These are phyloP conservation scores for Boletus coccyginus DNA, from an alignment of 768 basidiomycete genomes.

Conservation along the genomic window DNA sequence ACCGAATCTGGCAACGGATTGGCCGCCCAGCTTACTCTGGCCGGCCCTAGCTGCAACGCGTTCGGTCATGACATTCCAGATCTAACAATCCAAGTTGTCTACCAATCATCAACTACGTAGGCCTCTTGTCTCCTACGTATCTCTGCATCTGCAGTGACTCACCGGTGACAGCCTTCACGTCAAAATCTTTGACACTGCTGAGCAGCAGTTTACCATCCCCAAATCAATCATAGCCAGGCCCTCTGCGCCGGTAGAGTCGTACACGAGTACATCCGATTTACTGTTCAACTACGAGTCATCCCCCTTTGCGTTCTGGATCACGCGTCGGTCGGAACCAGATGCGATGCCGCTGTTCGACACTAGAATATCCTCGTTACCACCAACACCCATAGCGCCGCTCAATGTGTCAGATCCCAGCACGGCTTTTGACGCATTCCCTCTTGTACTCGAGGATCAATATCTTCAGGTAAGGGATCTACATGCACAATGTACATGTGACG, in stretches of 20 bases:
- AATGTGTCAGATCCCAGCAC: slow-evolving; percentile 49
- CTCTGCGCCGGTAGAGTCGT: slow-evolving; percentile 29
- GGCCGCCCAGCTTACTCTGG: slow-evolving; percentile 50
- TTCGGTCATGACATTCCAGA: slow-evolving; percentile 57
- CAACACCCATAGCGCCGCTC: slow-evolving; percentile 51
- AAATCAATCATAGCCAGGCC: slow-evolving; percentile 47
- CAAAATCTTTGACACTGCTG: slow-evolving; percentile 57
- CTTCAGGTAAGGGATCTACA: slow-evolving; percentile 46
- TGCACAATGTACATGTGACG: neutral
- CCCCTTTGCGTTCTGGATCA: slow-evolving; percentile 80
- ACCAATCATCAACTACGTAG: slow-evolving; percentile 52
- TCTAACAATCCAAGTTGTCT: slow-evolving; percentile 60
- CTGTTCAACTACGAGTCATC: slow-evolving; percentile 60
- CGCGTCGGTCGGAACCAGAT: slow-evolving; percentile 55
- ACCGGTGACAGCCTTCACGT: slow-evolving; percentile 53
- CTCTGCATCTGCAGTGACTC: neutral
- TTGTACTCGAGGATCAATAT: slow-evolving; percentile 78
- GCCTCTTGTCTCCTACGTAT: neutral
- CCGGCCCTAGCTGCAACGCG: slow-evolving; percentile 57
- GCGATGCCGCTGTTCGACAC: slow-evolving; percentile 67
- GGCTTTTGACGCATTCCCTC: slow-evolving; percentile 56
- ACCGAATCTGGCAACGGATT: slow-evolving; percentile 45
- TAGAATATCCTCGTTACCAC: slow-evolving; percentile 54
- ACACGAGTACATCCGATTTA: slow-evolving; percentile 50
- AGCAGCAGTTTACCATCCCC: slow-evolving; percentile 65